Evolutionary conservation across 2,329 filamentous ascomycete species (phyloP), one percentile per base, ranked within the genome.

Genomic region (Hirsutella minnesotensis): DNA sequence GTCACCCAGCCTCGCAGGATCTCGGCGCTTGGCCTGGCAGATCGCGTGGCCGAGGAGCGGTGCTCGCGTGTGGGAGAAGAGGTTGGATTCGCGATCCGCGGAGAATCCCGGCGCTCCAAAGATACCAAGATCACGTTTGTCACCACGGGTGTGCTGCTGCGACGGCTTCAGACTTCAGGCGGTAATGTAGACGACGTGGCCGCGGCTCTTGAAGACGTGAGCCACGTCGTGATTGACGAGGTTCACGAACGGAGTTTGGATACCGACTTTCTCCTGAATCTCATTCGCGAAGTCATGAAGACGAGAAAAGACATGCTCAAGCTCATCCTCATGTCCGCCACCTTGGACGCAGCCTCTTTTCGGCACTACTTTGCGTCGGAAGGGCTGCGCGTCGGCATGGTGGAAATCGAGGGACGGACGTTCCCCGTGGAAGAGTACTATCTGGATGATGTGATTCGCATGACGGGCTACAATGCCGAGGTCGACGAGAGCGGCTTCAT

Each of bases 1-100:
- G 95, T 94, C 54, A 98, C 92, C 0, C 92, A 98, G 55, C 92
- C 92, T 19, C 80, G 92, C 45, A 79, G 92, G 59, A 96, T 98
- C 47, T 95, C 90, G 22, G 92, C 92, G 2, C 74, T 98, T 9
- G 89, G 92, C 40, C 73, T 98, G 46, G 94, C 92, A 3, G 92
- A 98, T 61, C 81, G 92, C 53, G 92, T 98, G 2, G 87, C 87
- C 38, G 89, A 95, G 51, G 92, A 98, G 62, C 77, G 92, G 47
- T 94, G 87, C 59, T 78, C 76, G 9, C 68, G 66, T 29, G 81
- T 95, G 10, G 90, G 92, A 4, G 80, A 86, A 39, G 90, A 96
- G 60, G 81, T 96, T 30, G 90, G 90, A 5, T 96, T 94, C 58
- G 77, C 82, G 7, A 95, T 98, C 52, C 81, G 90, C 47, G 90